phyloP scores from a whole-genome alignment of 805 yeast species.

The Candida railenensis region DNA sequence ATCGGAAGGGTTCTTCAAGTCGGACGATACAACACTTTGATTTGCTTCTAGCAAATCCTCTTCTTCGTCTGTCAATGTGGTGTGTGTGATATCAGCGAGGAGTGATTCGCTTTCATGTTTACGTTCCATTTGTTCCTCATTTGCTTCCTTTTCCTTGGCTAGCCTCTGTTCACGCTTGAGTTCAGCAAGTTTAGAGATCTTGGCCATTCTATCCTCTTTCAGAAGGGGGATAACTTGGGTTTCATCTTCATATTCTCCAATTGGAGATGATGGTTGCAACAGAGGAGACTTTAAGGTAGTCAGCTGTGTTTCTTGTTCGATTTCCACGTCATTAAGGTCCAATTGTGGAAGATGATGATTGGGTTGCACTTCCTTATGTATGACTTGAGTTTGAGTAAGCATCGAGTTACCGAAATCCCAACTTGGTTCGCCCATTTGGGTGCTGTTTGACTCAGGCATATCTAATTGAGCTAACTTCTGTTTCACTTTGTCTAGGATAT shows the following conservation, averaged over 20 bases:
- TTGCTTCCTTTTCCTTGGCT: neutral
- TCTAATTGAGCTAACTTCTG: constrained; percentile 20
- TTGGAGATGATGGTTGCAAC: too few species aligned
- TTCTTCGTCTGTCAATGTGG: constrained; percentile 41
- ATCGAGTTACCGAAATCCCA: constrained; percentile 4
- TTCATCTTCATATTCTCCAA: neutral
- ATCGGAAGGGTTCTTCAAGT: constrained; percentile 12
- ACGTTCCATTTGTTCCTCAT: constrained; percentile 1
- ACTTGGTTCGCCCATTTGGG: constrained; percentile 8
- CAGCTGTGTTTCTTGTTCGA: neutral
- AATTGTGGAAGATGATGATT: constrained; percentile 33
- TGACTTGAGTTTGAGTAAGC: neutral
- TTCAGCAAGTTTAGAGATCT: constrained; percentile 17
- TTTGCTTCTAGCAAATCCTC: constrained; percentile 28
- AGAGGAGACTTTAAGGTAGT: too few species aligned
- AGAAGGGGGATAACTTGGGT: constrained; percentile 8
- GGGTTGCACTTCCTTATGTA: neutral
- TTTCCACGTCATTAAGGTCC: constrained; percentile 16
- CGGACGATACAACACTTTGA: constrained; percentile 20
- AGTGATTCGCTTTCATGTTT: constrained; percentile 16
- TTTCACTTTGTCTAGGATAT: constrained; percentile 23
- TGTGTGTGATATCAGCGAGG: constrained; percentile 30
- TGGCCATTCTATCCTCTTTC: constrained; percentile 16
- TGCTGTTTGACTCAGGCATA: constrained; percentile 9
- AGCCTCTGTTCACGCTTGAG: constrained; percentile 13